Conservation (phyloP, 306 rosid species). For the Prunus padus region DNA sequence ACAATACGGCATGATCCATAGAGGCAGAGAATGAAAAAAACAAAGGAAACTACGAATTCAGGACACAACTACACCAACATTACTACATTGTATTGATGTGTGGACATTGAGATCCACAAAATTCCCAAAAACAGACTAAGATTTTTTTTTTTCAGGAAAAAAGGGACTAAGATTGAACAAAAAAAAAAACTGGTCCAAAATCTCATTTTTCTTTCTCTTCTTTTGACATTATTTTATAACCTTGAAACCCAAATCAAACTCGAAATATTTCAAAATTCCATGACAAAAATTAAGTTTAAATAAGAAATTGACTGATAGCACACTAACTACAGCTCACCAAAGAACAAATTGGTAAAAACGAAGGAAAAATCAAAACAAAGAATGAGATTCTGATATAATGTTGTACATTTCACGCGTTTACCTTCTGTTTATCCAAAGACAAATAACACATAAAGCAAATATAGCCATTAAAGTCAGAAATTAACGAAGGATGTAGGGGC, state of each 20-base stretch:
- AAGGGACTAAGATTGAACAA: not conserved
- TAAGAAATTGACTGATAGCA: not conserved
- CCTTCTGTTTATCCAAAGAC: not conserved
- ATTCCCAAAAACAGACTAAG: not conserved
- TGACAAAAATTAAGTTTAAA: not conserved
- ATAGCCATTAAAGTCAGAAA: slow-evolving; percentile 16
- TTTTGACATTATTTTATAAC: not conserved
- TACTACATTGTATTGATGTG: not conserved
- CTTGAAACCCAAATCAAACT: not conserved
- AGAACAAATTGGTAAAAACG: too few species aligned
- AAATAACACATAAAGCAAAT: slow-evolving; percentile 2
- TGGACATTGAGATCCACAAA: not conserved
- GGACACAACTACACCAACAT: not conserved
- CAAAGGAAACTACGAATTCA: not conserved
- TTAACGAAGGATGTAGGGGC: slow-evolving; percentile 1
- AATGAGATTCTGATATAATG: too few species aligned
- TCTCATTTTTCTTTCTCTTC: not conserved
- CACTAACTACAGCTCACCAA: not conserved
- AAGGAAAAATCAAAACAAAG: too few species aligned
- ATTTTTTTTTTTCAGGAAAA: too few species aligned
- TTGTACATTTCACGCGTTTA: too few species aligned
- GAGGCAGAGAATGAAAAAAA: not conserved
- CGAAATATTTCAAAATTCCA: not conserved
- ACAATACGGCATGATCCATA: not conserved
- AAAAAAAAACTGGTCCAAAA: not conserved